Evolutionary conservation across 2,329 filamentous ascomycete genomes (phyloP), one percentile per base, ranked within the genome.

Genomic region (Botrytis sinoallii): DNA sequence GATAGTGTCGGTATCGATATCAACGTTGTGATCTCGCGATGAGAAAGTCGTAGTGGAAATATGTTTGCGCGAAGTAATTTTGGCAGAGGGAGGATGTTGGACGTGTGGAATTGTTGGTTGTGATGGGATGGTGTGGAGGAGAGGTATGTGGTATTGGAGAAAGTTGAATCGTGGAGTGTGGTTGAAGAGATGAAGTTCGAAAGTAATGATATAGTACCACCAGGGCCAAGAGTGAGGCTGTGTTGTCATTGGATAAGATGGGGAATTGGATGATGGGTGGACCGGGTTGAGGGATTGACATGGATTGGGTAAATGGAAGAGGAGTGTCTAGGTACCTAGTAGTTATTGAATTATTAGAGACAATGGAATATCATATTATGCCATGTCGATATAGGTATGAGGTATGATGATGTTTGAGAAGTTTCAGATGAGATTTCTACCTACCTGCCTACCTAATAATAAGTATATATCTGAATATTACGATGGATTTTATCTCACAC

Each of bases 181-280:
- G 44, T 12, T 52, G 57, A 44, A 44, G 66, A 32, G 64, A 20
- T 48, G 59, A 60, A 59, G 60, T 42, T 44, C 40, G 29, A 46
- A 65, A 42, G 40, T 65, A 12, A 29, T 42, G 25, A 29, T 44
- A 29, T 29, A 20, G 40, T 44, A 64, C n/a, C 38, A 64, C n/a
- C 8, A 25, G 60, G 40, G 60, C 57, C 63, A 73, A 46, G 71
- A 72, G 38, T 57, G 52, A 60, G 57, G 52, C 52, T 57, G 40
- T 70, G 68, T 42, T 42, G 20, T 70, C 38, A 60, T 65, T 46
- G 61, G 61, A 44, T 65, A 12, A 20, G 4, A 32, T 22, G 38
- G 38, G 61, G 25, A 42, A 42, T 42, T 52, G 4, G 48, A 52
- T n/a, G 48, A n/a, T 29, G 61, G n/a, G 25, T 42, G 38, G 40